These are phyloP conservation scores for Fermentozyma sake DNA, from an alignment of 1,139 yeast genomes.

Conservation along the genomic window DNA sequence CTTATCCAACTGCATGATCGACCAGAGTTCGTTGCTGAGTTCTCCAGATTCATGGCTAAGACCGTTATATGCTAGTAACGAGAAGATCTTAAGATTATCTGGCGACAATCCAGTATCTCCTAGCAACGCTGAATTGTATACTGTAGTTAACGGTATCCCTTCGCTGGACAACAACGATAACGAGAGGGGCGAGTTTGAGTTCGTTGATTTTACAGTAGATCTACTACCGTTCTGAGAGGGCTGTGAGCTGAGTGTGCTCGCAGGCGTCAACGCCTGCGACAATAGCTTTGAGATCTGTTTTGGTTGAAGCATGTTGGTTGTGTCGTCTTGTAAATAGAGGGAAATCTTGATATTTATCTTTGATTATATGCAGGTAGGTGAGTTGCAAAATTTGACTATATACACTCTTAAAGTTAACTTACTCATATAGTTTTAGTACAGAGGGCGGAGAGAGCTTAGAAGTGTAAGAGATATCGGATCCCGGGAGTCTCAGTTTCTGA, in stretches of 20 bases:
- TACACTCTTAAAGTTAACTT: no score
- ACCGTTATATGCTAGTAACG: conserved; percentile 40
- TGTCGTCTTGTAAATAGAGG: no score
- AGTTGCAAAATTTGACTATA: no score
- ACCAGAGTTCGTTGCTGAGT: conserved; percentile 28
- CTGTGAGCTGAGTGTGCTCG: no score
- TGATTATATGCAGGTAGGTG: no score
- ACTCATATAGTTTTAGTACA: no score
- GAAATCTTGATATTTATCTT: no score
- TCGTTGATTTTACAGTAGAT: conserved; percentile 7
- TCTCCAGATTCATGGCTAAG: conserved; percentile 17
- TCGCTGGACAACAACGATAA: conserved; percentile 39
- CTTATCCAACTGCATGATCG: conserved; percentile 29
- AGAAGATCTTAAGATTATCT: conserved; percentile 42
- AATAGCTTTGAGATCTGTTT: conserved; percentile 40
- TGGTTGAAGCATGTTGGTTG: conserved; percentile 54
- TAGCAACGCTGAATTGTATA: conserved; percentile 15
- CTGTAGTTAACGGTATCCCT: conserved; percentile 42
- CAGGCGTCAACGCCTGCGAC: conserved; percentile 35
- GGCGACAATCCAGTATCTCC: conserved; percentile 18
- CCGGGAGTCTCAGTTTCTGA: no score
- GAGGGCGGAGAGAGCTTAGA: no score
- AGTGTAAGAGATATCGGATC: no score
- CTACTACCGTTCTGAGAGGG: no score
- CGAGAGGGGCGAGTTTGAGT: conserved; percentile 29